These are phyloP conservation scores for Hirsutella minnesotensis DNA, from an alignment of 2,329 filamentous ascomycete species.

Conservation along the genomic window DNA sequence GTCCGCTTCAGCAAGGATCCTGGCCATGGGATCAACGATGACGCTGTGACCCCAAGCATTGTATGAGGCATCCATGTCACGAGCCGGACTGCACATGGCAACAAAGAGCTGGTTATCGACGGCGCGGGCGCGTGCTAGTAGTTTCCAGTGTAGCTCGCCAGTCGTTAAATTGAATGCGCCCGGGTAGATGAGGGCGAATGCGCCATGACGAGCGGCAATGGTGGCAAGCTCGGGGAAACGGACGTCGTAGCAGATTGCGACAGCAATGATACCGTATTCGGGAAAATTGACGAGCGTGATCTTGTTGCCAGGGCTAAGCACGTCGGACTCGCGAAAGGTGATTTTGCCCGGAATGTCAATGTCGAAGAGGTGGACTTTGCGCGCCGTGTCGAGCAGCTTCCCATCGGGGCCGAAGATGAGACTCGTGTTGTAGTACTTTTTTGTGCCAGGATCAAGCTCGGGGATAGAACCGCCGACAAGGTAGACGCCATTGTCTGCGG, in stretches of 20 bases:
- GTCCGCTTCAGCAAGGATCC: constrained; percentile 66
- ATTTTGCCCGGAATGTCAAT: constrained; percentile 96
- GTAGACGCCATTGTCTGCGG: constrained; percentile 66
- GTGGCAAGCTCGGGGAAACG: constrained; percentile 91
- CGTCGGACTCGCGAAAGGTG: constrained; percentile 79
- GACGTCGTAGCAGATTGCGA: constrained; percentile 96
- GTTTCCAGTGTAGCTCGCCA: constrained; percentile 80
- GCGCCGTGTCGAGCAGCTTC: constrained; percentile 70
- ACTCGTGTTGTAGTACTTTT: constrained; percentile 81
- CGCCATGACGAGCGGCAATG: constrained; percentile 75
- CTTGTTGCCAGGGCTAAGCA: constrained; percentile 74
- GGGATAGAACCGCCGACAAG: constrained; percentile 89
- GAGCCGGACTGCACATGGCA: constrained; percentile 79
- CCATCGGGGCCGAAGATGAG: constrained; percentile 73
- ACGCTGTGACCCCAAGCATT: constrained; percentile 88
- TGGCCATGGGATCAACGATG: constrained; percentile 77
- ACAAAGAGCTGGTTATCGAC: constrained; percentile 94
- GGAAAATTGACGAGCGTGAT: constrained; percentile 78
- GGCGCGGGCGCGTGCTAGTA: constrained; percentile 71
- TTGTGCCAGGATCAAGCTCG: constrained; percentile 48
- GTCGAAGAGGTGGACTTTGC: constrained; percentile 94
- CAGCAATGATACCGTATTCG: constrained; percentile 73
- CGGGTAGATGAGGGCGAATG: constrained; percentile 81
- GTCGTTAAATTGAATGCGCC: constrained; percentile 97
- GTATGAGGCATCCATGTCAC: constrained; percentile 67